A percentile compares a stretch with the other conserved stretches of the same genome.
These are phyloP conservation scores for Amanita jacksonii DNA, from an alignment of 768 basidiomycete genomes.

Conservation along the genomic window DNA sequence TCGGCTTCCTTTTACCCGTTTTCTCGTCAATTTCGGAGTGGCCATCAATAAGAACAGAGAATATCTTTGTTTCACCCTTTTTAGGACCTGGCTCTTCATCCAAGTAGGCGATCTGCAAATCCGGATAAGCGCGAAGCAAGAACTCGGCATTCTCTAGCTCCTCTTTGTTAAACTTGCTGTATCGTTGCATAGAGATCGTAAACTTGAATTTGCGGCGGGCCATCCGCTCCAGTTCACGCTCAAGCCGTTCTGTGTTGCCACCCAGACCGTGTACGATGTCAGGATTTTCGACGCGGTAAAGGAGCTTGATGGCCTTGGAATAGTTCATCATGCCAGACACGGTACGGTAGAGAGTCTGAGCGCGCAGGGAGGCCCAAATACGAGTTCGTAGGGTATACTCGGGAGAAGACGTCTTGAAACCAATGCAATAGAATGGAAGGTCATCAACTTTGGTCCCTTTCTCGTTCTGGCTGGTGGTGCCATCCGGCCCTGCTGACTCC, in stretches of 20 bases:
- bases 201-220: conserved; percentile 98
- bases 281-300: conserved; percentile 98
- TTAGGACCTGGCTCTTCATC: conserved; percentile 92
- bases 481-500: conserved; percentile 58
- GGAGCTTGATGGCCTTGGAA: conserved; percentile 97
- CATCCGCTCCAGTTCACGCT: conserved; percentile 96
- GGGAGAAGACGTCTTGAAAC: conserved; percentile 98
- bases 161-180: conserved; percentile 98
- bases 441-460: conserved; percentile 77
- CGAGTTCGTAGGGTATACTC: conserved; percentile 98
- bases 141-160: conserved; percentile 99
- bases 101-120: conserved; percentile 95
- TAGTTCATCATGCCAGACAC: conserved; percentile 99
- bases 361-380: conserved; percentile 98
- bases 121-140: conserved; percentile 93
- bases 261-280: conserved; percentile 94
- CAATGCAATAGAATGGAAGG: conserved; percentile 97
- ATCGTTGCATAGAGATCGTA: conserved; percentile 96
- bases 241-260: conserved; percentile 92
- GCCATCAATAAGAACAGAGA: conserved; percentile 92
- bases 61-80: conserved; percentile 81
- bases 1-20: conserved; percentile 85
- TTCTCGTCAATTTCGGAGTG: conserved; percentile 91
- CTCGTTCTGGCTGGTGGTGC: conserved; percentile 55
- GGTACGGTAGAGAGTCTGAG: conserved; percentile 96